Evolutionary conservation across 1,284 basidiomycete genomes (phyloP), one percentile per base, ranked within the genome.

Genomic region (Entoloma clypeatum): DNA sequence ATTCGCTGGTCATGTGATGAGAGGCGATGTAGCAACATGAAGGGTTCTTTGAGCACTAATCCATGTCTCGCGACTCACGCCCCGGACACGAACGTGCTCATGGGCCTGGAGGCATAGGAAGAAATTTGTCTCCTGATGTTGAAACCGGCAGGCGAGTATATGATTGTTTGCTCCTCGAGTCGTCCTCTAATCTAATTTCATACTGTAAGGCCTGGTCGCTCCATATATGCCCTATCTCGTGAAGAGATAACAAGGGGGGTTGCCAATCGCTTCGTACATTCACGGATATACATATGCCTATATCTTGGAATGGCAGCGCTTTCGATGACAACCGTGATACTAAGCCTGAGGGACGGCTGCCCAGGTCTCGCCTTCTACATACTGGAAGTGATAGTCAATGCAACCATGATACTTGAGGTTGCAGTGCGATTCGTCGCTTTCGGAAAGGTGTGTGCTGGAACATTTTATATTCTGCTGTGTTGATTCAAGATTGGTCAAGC

Each of bases 371-470:
- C 88, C 2, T 96, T 96, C 71, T 95, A 92, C 61, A 70, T 95
- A 23, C 73, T 97, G 51, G 93, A 97, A 62, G 68, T 96, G 35
- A 81, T 96, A 58, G 80, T 97, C 61, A 97, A 97, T 57, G 72
- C 76, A 0, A 74, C 90, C 6, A 95, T 97, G 93, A 95, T 97
- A 43, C 62, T 86, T 16, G 93, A 97, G 68, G 93, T 97, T 11
- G 73, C 74, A 1, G 86, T 93, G 38, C 79, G 93, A 19, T 86
- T 95, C 60, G 69, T 94, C 38, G 93, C 93, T 1, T 88, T 95
- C 55, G 92, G 92, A 47, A 77, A 81, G 62, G 93, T 95, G 55
- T 54, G 85, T 52, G 16, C 11, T 26, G 16, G 17, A 8, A 19
- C 21, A 18, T 24, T 31, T 22, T 39, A 38, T 4, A 6, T n/a